phyloP scores from a whole-genome alignment of 2,329 filamentous ascomycete species.

The Alternaria burnsii region DNA sequence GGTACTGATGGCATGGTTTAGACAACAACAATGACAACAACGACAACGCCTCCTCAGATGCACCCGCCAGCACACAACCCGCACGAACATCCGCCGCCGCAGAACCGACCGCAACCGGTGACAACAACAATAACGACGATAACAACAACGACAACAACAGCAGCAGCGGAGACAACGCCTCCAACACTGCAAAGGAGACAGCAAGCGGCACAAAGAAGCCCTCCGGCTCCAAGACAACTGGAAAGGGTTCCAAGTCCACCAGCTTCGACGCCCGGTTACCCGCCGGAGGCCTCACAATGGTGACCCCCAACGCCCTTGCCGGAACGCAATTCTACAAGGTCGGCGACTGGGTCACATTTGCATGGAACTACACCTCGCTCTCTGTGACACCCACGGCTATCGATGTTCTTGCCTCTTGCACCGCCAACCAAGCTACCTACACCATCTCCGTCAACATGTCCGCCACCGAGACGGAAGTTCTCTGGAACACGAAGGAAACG shows the following conservation, averaged over 20 bases:
- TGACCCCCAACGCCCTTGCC: slow-evolving; percentile 62
- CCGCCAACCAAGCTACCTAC: slow-evolving; percentile 66
- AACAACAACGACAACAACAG: slow-evolving; percentile 21
- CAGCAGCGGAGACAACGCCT: slow-evolving; percentile 21
- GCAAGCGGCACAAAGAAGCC: slow-evolving; percentile 32
- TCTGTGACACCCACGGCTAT: slow-evolving; percentile 65
- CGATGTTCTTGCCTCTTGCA: slow-evolving; percentile 70
- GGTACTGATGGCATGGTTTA: neutral
- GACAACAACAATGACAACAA: slow-evolving; percentile 12
- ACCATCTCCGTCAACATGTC: slow-evolving; percentile 69
- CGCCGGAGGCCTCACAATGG: slow-evolving; percentile 68
- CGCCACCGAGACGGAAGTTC: slow-evolving; percentile 60
- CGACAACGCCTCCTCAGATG: slow-evolving; percentile 22
- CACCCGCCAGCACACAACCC: slow-evolving; percentile 24
- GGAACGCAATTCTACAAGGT: slow-evolving; percentile 70
- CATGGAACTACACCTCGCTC: slow-evolving; percentile 74
- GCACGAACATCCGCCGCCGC: slow-evolving; percentile 11
- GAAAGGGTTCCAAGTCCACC: slow-evolving; percentile 35
- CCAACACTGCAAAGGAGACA: slow-evolving; percentile 23
- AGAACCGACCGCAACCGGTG: slow-evolving; percentile 20
- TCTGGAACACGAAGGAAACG: slow-evolving; percentile 66
- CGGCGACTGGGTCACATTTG: slow-evolving; percentile 68
- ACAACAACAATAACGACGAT: slow-evolving; percentile 14
- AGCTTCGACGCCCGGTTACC: slow-evolving; percentile 62
- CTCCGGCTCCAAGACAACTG: slow-evolving; percentile 31